Evolutionary conservation across 805 yeast genomes (phyloP), one percentile per base, ranked within the genome.

Genomic region (Metahyphopichia silvanorum): DNA sequence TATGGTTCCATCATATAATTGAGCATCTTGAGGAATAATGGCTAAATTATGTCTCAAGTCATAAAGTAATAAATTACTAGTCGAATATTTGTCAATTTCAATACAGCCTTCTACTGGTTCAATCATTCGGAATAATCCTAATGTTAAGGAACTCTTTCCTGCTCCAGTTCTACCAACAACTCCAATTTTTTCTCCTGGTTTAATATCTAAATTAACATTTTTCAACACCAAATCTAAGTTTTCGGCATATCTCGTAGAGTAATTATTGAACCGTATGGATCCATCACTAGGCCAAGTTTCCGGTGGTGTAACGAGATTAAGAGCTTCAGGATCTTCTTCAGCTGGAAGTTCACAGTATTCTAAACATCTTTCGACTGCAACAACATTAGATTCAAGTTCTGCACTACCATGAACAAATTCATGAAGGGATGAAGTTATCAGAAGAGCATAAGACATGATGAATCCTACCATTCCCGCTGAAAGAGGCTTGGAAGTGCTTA

Each of bases 151-250:
- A 0, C 89, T 80, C 58, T 87, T 88, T 43, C 97, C 97, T 2
- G 97, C 96, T 41, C 97, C 97, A 0, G 97, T 89, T 50, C 97
- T 75, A 15, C 97, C 97, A 30, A 89, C 97, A 55, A 89, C 86
- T 39, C 97, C 97, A 49, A 89, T 70, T 57, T 89, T 89, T 54
- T 88, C 96, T 35, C 74, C 67, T 2, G 88, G 76, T 29, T 76
- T 69, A 47, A 89, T 76, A 7, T 72, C 61, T 17, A 89, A 52
- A 37, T 64, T 70, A 46, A 88, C 74, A 38, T 80, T 64, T 47
- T 80, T 82, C 60, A 88, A 66, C 3, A 86, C 88, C 21, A 82
- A 67, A 31, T 84, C 94, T 40, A 88, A 68, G 37, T 81, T 87
- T 11, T 77, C 73, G 55, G 96, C 77, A 53, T 88, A 88, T 39